These are phyloP conservation scores for Diplodia scrobiculata DNA, from an alignment of 2,329 filamentous ascomycete species.

Conservation along the genomic window DNA sequence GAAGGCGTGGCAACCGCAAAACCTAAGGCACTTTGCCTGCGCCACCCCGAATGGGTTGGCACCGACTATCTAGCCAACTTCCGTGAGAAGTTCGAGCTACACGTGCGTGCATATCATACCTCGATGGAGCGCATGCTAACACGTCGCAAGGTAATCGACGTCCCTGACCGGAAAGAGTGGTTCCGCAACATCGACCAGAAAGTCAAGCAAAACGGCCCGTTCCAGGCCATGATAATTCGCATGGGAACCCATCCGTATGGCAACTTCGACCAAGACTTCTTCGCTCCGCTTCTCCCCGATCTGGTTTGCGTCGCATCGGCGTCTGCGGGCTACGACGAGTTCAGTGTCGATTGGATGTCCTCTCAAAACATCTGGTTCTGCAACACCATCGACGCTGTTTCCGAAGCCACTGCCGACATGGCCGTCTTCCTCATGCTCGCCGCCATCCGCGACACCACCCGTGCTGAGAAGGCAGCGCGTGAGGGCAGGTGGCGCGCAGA, in stretches of 20 bases:
- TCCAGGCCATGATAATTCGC: slow-evolving; percentile 54
- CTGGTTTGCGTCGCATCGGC: slow-evolving; percentile 54
- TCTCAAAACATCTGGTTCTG: slow-evolving; percentile 55
- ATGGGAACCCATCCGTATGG: slow-evolving; percentile 55
- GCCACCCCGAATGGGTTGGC: not conserved
- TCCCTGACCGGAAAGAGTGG: not conserved
- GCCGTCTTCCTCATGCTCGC: slow-evolving; percentile 52
- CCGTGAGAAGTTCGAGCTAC: not conserved
- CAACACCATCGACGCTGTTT: slow-evolving; percentile 57
- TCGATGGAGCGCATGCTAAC: not conserved
- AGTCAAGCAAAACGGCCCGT: slow-evolving; percentile 41
- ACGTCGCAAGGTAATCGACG: not conserved
- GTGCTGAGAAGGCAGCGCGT: slow-evolving; percentile 42
- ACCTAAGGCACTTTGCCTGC: slow-evolving; percentile 4
- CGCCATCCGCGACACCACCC: slow-evolving; percentile 51
- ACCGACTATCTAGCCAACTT: not conserved
- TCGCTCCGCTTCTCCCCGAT: slow-evolving; percentile 46
- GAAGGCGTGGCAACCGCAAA: not conserved
- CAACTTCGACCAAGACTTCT: slow-evolving; percentile 52
- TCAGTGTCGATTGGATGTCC: slow-evolving; percentile 51
- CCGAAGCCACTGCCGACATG: slow-evolving; percentile 57
- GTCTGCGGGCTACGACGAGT: slow-evolving; percentile 54
- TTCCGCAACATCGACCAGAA: not conserved
- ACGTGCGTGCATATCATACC: not conserved
- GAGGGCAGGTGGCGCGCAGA: slow-evolving; percentile 41